Evolutionary conservation across 2,329 filamentous ascomycete genomes (phyloP), one percentile per base, ranked within the genome.

Genomic region (Alternaria sp.): DNA sequence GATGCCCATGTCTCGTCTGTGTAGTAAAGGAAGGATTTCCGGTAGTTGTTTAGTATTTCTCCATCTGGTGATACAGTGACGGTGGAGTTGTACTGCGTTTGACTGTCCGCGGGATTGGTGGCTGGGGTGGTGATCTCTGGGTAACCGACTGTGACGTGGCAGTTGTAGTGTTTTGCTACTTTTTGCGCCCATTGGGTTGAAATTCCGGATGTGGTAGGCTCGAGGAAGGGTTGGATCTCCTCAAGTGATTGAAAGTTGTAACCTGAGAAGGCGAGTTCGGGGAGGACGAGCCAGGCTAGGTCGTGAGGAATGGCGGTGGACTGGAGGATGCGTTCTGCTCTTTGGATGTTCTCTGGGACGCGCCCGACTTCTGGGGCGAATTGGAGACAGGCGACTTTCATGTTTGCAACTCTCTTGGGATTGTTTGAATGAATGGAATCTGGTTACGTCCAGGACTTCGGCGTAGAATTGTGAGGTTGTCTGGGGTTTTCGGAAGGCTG

Each of bases 231-330:
- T 1, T 80, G 79, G 46, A 95, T 93, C 2, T 92, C 85, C 30
- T 86, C 81, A 3, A 92, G 77, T 0, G 89, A 91, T 45, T 87
- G 85, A 81, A 94, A 95, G 76, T 94, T 94, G 82, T 94, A 96
- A 28, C 92, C 91, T 88, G 88, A 86, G 74, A 95, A 93, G 1
- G 92, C 90, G 77, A 95, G 81, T 75, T 95, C 92, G 0, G 92
- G 92, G 0, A 95, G 81, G 0, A 95, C 87, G 0, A 96, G 82
- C 28, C 94, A 84, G 73, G 93, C 90, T 2, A 94, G 75, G 80
- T 76, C 74, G 33, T 61, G 44, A 1, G 75, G 77, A 18, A 77
- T 69, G 15, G 60, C 63, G 84, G 87, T 85, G 25, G 75, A 82
- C 18, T 80, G 83, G 11, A 95, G 80, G 5, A 94, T 84, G 0